A percentile compares a stretch with the other conserved stretches of the same genome.
Evolutionary conservation across 225 moss, liverwort and hornwort species (phyloP).

Genomic region (Bryum argenteum): DNA sequence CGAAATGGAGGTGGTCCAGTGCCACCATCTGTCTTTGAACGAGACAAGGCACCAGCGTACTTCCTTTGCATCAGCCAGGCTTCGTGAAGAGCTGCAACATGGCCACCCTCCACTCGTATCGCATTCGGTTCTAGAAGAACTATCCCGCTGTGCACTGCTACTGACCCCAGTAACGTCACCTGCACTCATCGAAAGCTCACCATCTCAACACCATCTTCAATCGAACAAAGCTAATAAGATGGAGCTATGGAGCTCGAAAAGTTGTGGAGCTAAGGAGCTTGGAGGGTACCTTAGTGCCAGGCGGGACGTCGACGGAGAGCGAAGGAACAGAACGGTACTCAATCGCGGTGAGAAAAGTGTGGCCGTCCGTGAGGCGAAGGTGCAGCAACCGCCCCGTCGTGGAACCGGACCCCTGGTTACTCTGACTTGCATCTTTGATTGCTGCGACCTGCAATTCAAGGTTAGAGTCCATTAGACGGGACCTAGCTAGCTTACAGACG

Average conservation of each 20-base stretch:
- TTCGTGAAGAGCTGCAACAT: constrained; percentile 84
- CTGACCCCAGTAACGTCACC: constrained; percentile 72
- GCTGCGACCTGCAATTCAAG: constrained; percentile 54
- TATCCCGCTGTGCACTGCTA: constrained; percentile 75
- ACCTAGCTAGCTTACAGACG: too few species aligned
- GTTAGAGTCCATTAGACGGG: too few species aligned
- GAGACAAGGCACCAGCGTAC: constrained; percentile 79
- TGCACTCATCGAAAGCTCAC: constrained; percentile 32
- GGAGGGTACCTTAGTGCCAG: constrained; percentile 84
- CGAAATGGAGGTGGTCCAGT: constrained; percentile 90
- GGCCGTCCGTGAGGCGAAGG: constrained; percentile 83
- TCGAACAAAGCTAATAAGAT: not conserved
- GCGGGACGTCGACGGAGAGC: constrained; percentile 75
- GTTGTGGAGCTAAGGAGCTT: not conserved
- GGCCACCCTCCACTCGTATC: constrained; percentile 77
- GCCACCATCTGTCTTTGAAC: constrained; percentile 60
- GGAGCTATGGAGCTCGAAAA: too few species aligned
- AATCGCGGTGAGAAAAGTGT: constrained; percentile 68
- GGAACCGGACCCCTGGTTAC: constrained; percentile 52
- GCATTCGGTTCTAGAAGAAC: constrained; percentile 73
- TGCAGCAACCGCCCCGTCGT: constrained; percentile 63
- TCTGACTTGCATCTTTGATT: constrained; percentile 77
- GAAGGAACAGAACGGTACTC: constrained; percentile 70
- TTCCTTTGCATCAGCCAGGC: constrained; percentile 91
- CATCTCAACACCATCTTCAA: not conserved